Base-by-base conservation (phyloP, 768 basidiomycete genomes). In the Leccinum sublutescens region DNA sequence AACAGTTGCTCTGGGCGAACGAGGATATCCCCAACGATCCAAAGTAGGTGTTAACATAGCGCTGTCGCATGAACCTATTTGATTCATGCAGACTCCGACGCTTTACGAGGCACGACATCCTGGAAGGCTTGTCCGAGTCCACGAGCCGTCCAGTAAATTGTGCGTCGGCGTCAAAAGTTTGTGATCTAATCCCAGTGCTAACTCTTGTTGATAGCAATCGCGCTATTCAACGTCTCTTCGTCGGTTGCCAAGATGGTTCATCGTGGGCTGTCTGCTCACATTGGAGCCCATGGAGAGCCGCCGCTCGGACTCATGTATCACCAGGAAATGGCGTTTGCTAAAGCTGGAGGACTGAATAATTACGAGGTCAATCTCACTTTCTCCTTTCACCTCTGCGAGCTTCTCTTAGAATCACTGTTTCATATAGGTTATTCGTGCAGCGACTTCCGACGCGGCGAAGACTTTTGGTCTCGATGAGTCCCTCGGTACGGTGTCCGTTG, bases 271-370 rank as follows among this genome's bases (percentile, higher is more conserved):
- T 75, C 78, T 25, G 78, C 84, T 3, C 83, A 87, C 63, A 85
- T 91, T 58, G 89, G 88, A 23, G 88, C 88, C 0, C 89, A 91
- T 65, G 89, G 89, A 17, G 85, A 89, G 68, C 80, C 83, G 2
- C 88, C 89, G 0, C 70, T 88, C 11, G 89, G 89, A 1, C 66
- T 86, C n/a, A 88, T 87, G 74, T 91, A 90, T 63, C 89, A 91
- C 59, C 82, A 84, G 19, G 89, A 91, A 65, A 87, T 90, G 83
- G 78, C 75, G 54, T 88, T 88, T 68, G 77, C 86, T 25, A 75
- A 77, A 50, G 74, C 77, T 14, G 89, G 89, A 21, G 89, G 89
- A 3, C 71, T 90, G 62, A 83, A 74, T 27, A 87, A 86, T 65
- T 91, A 88, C 64, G 85, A 90, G 79, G 88, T 86, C 33, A 7